phyloP scores from a whole-genome alignment of 352 stramenopile genomes.

The Globisporangium cystogenes region DNA sequence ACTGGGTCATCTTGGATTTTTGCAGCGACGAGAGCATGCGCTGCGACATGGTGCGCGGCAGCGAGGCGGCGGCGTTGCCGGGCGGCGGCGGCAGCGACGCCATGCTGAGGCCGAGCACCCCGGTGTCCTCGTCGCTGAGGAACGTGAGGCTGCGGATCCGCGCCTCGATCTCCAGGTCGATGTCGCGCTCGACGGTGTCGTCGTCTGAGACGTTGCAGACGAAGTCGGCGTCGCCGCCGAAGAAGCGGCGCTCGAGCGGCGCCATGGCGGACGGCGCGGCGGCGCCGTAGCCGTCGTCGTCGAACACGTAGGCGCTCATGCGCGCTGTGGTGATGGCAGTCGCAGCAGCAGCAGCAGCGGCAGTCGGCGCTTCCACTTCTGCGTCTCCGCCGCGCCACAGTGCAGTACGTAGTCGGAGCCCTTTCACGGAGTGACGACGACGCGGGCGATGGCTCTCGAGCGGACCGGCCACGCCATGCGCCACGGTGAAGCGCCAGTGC shows the following conservation, averaged over 20 bases:
- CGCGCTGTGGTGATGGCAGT: too few relatives aligned
- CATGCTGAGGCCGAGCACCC: conserved; percentile 8
- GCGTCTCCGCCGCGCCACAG: too few relatives aligned
- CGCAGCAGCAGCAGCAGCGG: too few relatives aligned
- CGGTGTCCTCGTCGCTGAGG: conserved; percentile 14
- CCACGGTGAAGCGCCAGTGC: not conserved
- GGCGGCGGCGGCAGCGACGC: not conserved
- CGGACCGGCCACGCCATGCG: not conserved
- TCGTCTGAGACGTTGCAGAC: conserved; percentile 55
- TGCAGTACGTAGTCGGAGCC: not conserved
- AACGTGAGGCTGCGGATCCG: conserved; percentile 28
- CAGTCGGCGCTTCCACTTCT: not conserved
- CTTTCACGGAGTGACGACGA: not conserved
- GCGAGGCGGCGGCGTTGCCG: not conserved
- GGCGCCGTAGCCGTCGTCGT: not conserved
- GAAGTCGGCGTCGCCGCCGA: conserved; percentile 20
- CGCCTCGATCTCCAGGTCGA: conserved; percentile 69
- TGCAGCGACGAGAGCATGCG: conserved; percentile 56
- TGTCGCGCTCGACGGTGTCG: conserved; percentile 59
- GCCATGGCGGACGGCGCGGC: conserved; percentile 1
- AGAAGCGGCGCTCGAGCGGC: conserved; percentile 7
- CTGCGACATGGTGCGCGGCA: conserved; percentile 43
- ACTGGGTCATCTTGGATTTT: conserved; percentile 23
- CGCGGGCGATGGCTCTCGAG: not conserved
- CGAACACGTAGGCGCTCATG: conserved; percentile 20